Evolutionary conservation across 1,284 basidiomycete species (phyloP).

Genomic region (Apiotrichum laibachii): DNA sequence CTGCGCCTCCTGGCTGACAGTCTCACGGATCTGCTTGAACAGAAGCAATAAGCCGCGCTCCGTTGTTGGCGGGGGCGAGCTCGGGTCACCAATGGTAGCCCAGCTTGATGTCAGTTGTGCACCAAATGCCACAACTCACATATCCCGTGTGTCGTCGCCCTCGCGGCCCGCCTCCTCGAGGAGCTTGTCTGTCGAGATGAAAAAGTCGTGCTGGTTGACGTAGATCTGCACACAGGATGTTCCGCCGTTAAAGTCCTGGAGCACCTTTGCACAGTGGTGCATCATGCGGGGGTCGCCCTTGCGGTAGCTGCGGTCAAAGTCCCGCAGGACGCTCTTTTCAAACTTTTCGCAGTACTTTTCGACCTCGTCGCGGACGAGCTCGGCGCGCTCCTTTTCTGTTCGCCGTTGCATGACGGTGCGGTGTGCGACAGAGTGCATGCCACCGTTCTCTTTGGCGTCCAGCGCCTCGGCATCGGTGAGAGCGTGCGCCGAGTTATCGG

Average conservation of each 20-base stretch:
- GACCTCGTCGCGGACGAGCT: conserved; percentile 61
- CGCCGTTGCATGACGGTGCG: conserved; percentile 22
- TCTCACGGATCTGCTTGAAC: conserved; percentile 82
- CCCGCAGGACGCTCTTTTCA: conserved; percentile 94
- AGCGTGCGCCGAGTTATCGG: conserved; percentile 41
- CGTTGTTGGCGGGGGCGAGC: conserved; percentile 69
- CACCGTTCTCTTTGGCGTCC: conserved; percentile 21
- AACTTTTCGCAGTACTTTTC: conserved; percentile 96
- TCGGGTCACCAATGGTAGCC: conserved; percentile 74
- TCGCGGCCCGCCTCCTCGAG: conserved; percentile 47
- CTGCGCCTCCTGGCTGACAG: conserved; percentile 92
- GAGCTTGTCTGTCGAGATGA: conserved; percentile 76
- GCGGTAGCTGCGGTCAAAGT: conserved; percentile 93
- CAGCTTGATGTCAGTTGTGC: conserved; percentile 60
- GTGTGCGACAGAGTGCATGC: conserved; percentile 5
- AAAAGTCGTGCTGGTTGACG: conserved; percentile 99
- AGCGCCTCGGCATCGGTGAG: conserved; percentile 63
- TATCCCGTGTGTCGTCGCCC: conserved; percentile 55
- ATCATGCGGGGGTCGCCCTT: conserved; percentile 99
- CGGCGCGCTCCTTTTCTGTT: conserved; percentile 48
- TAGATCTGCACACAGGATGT: conserved; percentile 96
- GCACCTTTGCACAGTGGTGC: conserved; percentile 97
- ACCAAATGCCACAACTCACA: conserved; percentile 57
- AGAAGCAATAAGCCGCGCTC: conserved; percentile 78
- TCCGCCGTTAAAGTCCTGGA: conserved; percentile 97